Conservation (phyloP, 805 yeast genomes). For the Saccharomycopsis synnaedendra region DNA sequence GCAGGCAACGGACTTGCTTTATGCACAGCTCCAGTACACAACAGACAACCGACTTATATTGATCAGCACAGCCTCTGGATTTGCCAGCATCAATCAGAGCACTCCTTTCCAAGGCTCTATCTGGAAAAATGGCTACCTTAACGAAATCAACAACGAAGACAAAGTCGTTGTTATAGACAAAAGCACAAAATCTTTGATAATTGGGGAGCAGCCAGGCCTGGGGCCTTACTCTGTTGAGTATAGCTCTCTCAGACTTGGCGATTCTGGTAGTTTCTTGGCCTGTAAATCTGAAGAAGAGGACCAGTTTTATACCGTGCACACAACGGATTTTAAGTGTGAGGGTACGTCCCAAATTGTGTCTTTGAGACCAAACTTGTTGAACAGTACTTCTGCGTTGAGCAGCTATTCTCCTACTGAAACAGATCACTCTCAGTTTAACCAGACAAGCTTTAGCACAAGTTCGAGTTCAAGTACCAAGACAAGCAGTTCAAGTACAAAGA, state of each 20-base stretch:
- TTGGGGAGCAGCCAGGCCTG: neutral
- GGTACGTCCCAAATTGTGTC: neutral
- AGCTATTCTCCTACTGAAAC: conserved; percentile 4
- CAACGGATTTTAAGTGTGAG: conserved; percentile 2
- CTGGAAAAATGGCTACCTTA: conserved; percentile 8
- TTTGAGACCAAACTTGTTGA: conserved; percentile 7
- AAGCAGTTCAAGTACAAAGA: neutral
- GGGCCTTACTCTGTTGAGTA: conserved; percentile 3
- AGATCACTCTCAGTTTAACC: conserved; percentile 2
- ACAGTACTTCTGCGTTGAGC: neutral
- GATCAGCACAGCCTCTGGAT: neutral
- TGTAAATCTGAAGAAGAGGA: conserved; percentile 2
- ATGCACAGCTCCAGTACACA: conserved; percentile 4
- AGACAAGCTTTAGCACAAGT: neutral
- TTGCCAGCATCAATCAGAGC: neutral
- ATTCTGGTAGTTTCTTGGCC: neutral
- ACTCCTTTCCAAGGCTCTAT: conserved; percentile 1
- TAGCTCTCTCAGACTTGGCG: neutral
- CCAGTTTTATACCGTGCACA: conserved; percentile 1
- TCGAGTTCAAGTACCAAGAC: neutral
- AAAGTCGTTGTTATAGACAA: conserved; percentile 3
- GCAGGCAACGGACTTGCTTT: conserved; percentile 3
- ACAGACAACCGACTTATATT: neutral
- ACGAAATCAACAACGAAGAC: neutral
- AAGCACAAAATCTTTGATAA: neutral